These are phyloP conservation scores for Kazachstania psychrophila DNA, from an alignment of 805 yeast genomes.

Conservation along the genomic window DNA sequence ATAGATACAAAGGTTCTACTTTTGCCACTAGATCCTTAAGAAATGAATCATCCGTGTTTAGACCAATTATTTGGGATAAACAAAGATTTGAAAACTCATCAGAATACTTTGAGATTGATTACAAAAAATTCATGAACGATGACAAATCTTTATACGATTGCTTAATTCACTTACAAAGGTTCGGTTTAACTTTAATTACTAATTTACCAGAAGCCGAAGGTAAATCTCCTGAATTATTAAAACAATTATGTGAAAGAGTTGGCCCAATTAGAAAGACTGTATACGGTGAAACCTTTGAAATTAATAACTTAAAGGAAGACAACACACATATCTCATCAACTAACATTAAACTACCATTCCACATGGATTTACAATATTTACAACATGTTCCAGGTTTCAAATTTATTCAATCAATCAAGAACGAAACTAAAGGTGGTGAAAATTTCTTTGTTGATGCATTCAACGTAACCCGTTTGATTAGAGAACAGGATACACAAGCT, in stretches of 20 bases:
- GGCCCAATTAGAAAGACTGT: constrained; percentile 66
- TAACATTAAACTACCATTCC: constrained; percentile 53
- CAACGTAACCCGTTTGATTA: constrained; percentile 50
- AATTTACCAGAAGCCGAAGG: constrained; percentile 38
- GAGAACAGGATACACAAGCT: constrained; percentile 49
- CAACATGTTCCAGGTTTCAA: constrained; percentile 75
- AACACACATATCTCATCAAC: constrained; percentile 69
- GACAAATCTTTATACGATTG: constrained; percentile 31
- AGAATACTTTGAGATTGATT: constrained; percentile 27
- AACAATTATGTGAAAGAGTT: constrained; percentile 41
- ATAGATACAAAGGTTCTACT: constrained; percentile 34
- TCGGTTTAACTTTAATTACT: constrained; percentile 50
- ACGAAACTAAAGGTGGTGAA: constrained; percentile 45
- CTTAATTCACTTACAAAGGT: constrained; percentile 40
- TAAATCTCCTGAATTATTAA: constrained; percentile 26
- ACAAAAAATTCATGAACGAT: constrained; percentile 34
- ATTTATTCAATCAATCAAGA: constrained; percentile 43
- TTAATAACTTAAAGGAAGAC: constrained; percentile 36
- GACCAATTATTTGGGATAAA: constrained; percentile 37
- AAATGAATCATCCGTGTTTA: constrained; percentile 24
- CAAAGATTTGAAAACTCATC: constrained; percentile 16
- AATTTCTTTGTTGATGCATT: constrained; percentile 63
- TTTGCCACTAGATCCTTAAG: constrained; percentile 24
- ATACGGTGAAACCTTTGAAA: constrained; percentile 66
- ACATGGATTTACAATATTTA: constrained; percentile 68